These are phyloP conservation scores for Fusarium paranaense DNA, from an alignment of 2,329 filamentous ascomycete genomes.

Conservation along the genomic window DNA sequence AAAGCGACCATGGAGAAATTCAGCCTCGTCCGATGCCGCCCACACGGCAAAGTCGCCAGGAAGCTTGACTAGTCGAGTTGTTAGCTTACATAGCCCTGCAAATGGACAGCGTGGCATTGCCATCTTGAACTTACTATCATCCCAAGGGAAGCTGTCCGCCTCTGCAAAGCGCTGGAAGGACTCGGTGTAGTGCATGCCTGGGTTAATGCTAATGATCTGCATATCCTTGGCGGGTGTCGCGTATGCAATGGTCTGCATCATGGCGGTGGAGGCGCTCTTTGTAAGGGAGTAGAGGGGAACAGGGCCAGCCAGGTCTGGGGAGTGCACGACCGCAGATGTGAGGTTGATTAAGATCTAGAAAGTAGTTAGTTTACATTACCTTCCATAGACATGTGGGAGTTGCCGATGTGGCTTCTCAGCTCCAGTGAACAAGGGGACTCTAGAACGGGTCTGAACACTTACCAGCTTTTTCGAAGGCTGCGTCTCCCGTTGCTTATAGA, in stretches of 20 bases:
- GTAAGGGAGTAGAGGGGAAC: not conserved
- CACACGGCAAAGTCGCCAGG: constrained; percentile 56
- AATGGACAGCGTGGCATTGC: too few relatives aligned
- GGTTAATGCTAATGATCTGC: constrained; percentile 54
- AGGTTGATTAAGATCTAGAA: not conserved
- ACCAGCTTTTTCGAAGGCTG: not conserved
- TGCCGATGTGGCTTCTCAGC: not conserved
- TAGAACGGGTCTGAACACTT: not conserved
- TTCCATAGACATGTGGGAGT: not conserved
- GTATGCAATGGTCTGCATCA: constrained; percentile 45
- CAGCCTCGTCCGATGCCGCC: constrained; percentile 56
- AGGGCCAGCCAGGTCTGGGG: not conserved
- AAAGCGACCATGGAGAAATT: constrained; percentile 58
- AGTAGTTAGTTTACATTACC: not conserved
- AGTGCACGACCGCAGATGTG: not conserved
- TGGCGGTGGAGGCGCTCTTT: not conserved
- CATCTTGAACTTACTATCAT: not conserved
- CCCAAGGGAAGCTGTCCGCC: not conserved
- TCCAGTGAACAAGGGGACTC: not conserved
- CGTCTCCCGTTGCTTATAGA: not conserved
- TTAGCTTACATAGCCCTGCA: not conserved
- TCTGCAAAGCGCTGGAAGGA: constrained; percentile 3
- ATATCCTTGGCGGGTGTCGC: constrained; percentile 49
- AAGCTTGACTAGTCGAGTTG: constrained; percentile 40
- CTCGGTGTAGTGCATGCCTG: constrained; percentile 40